These are phyloP conservation scores for Thelonectria blattea DNA, from an alignment of 2,329 filamentous ascomycete genomes.

Conservation along the genomic window DNA sequence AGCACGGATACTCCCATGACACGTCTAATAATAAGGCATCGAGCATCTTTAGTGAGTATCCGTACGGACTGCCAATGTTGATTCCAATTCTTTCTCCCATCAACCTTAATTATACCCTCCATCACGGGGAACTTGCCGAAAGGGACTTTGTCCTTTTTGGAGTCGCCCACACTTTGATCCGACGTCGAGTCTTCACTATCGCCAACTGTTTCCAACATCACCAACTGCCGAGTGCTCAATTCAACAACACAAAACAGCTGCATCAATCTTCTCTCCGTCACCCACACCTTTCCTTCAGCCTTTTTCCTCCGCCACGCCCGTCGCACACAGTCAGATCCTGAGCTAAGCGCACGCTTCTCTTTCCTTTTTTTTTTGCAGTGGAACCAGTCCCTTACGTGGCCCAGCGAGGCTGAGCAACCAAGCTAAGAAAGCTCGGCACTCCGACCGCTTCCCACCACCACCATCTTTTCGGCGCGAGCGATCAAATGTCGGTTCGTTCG, in stretches of 20 bases:
- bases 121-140: constrained; percentile 4
- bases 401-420: constrained; percentile 33
- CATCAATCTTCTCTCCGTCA: background rate
- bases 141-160: background rate
- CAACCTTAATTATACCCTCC: constrained; percentile 18
- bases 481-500: background rate
- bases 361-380: background rate
- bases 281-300: too few relatives aligned
- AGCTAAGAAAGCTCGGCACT: constrained; percentile 7
- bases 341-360: too few relatives aligned
- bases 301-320: background rate
- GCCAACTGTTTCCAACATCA: background rate
- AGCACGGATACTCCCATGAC: too few relatives aligned
- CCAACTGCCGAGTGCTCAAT: background rate
- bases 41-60: background rate
- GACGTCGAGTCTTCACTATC: background rate
- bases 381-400: constrained; percentile 22
- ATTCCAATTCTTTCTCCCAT: background rate
- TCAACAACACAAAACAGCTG: too few relatives aligned
- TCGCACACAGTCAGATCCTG: constrained; percentile 12
- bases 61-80: too few relatives aligned
- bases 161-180: constrained; percentile 1
- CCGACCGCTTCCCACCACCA: background rate
- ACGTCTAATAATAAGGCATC: too few relatives aligned
- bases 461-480: background rate